Base-by-base conservation (phyloP, 1,284 basidiomycete species). In the Papiliotrema terrestris region DNA sequence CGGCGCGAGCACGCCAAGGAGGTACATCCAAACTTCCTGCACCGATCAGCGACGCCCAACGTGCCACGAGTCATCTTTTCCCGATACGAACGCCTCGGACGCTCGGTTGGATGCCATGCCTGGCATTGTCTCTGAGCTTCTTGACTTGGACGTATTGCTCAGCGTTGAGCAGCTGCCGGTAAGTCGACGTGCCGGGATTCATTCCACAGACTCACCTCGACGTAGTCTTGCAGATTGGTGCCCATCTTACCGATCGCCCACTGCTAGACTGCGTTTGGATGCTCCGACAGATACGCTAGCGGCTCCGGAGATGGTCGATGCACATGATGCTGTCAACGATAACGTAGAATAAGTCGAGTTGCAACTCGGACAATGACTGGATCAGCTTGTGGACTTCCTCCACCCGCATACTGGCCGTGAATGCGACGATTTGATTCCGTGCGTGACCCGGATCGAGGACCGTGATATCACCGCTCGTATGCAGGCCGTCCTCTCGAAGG, bases 21-120 rank as follows among this genome's bases (percentile, higher is more conserved):
- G 73, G 52, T 76, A 76, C 63, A 76, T 63, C 74, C 74, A 76
- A 9, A 75, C 74, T 63, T 76, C 74, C 69, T 75, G 57, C 3
- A 8, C 2, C 14, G 14, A 25, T 43, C 50, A 35, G 29, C 29
- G 23, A 19, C 8, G 6, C 4, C 4, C 19, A 5, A 32, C 29
- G 29, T 32, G 29, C 29, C 6, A 32, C 6, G 6, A 32, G 20
- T 26, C 3, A 38, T 3, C 3, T 8, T n/a, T 37, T 43, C 23
- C 20, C 20, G 45, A 53, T 8, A 29, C 23, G 54, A 53, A 75
- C 73, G 8, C 74, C 74, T 52, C 73, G 58, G 11, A 75, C 72
- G 29, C 65, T 55, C 2, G 71, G 61, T 11, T 70, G 55, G 15
- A 76, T 59, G 6, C 74, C 74, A 57, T 75, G 73, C 41, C 72